Evolutionary conservation across 768 basidiomycete species (phyloP).

Genomic region (Trametes meyenii): DNA sequence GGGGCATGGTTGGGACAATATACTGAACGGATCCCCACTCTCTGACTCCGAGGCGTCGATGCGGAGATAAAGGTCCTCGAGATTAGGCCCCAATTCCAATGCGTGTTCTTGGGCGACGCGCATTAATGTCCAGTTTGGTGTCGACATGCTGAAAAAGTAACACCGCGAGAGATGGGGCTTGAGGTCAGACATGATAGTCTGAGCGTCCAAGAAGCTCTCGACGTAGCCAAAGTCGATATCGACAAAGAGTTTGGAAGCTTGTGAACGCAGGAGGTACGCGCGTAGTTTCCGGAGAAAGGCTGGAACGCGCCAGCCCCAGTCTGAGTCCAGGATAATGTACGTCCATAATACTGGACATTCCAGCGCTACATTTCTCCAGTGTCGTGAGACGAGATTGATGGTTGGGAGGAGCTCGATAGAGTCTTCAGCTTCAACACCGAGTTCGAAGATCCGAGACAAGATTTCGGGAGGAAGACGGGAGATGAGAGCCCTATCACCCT

Average conservation of each 20-base stretch:
- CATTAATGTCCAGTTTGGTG: constrained; percentile 33
- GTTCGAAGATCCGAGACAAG: constrained; percentile 35
- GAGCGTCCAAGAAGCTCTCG: constrained; percentile 27
- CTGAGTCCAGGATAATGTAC: constrained; percentile 33
- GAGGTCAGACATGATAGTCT: constrained; percentile 30
- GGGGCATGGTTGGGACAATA: constrained; percentile 32
- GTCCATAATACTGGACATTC: constrained; percentile 34
- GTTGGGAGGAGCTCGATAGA: constrained; percentile 24
- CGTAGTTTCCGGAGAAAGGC: constrained; percentile 33
- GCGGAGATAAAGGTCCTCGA: constrained; percentile 35
- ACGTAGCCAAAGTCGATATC: constrained; percentile 34
- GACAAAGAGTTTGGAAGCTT: constrained; percentile 32
- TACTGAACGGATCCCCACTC: constrained; percentile 30
- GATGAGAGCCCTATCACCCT: constrained; percentile 32
- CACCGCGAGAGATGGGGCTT: constrained; percentile 35
- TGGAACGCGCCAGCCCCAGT: constrained; percentile 30
- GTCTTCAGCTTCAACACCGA: constrained; percentile 31
- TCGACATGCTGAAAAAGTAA: constrained; percentile 35
- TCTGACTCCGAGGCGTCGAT: constrained; percentile 33
- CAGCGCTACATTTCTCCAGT: constrained; percentile 33
- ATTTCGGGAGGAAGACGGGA: constrained; percentile 33
- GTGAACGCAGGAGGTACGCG: constrained; percentile 31
- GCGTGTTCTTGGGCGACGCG: constrained; percentile 28
- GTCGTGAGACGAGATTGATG: constrained; percentile 32
- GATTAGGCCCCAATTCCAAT: constrained; percentile 28